Evolutionary conservation across 1,139 yeast species (phyloP).

Genomic region (Diutina neorugosa): DNA sequence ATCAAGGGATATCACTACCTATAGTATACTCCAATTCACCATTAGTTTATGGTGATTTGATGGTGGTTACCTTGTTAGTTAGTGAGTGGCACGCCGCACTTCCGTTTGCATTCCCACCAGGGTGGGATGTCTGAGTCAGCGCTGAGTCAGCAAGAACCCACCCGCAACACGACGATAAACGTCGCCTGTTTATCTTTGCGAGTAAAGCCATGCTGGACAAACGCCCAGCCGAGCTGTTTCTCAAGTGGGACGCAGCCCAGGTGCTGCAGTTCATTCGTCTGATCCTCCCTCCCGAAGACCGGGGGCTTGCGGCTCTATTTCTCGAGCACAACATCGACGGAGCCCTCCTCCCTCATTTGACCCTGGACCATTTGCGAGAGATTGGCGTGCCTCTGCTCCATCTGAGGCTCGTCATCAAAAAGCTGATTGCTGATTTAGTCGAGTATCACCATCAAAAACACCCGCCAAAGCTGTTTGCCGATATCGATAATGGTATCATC

Average conservation of each 20-base stretch:
- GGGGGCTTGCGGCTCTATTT: conserved; percentile 22
- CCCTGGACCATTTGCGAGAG: conserved; percentile 49
- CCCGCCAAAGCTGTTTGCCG: conserved; percentile 20
- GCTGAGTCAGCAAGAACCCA: too few relatives aligned
- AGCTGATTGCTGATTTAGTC: conserved; percentile 34
- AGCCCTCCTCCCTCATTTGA: conserved; percentile 43
- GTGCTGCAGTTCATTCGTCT: conserved; percentile 25
- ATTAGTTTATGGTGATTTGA: too few relatives aligned
- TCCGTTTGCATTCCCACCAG: too few relatives aligned
- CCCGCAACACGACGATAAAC: too few relatives aligned
- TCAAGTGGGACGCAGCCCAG: conserved; percentile 39
- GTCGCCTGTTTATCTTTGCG: too few relatives aligned
- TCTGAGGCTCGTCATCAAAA: conserved; percentile 36
- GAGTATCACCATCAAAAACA: conserved; percentile 19
- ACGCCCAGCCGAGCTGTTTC: conserved; percentile 19
- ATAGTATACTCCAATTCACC: too few relatives aligned
- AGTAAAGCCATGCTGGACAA: conserved; percentile 1
- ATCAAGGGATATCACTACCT: too few relatives aligned
- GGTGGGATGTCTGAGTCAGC: too few relatives aligned
- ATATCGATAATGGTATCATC: conserved; percentile 19
- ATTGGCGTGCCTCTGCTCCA: conserved; percentile 35
- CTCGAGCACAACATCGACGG: conserved; percentile 53
- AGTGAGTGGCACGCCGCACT: too few relatives aligned
- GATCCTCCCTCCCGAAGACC: conserved; percentile 11
- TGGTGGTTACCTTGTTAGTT: background rate